phyloP scores from a whole-genome alignment of 352 stramenopile genomes.

The Globisporangium middletonii region DNA sequence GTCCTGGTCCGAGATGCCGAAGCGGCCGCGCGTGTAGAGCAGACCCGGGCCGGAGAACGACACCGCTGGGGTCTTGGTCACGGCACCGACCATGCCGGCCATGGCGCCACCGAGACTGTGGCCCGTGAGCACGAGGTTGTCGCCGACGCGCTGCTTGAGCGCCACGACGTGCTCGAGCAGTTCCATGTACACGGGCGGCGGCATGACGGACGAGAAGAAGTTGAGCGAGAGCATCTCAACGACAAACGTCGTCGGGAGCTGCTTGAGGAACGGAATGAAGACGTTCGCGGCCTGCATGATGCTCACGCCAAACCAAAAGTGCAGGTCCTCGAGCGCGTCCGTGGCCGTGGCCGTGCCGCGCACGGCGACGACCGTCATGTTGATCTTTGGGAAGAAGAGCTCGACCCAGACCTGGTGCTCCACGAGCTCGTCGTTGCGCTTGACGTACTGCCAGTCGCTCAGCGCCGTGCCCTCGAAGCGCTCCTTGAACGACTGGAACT shows the following conservation, averaged over 20 bases:
- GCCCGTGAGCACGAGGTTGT: slow-evolving; percentile 74
- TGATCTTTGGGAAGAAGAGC: slow-evolving; percentile 75
- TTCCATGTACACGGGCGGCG: slow-evolving; percentile 69
- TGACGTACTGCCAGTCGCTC: slow-evolving; percentile 67
- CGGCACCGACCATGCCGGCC: slow-evolving; percentile 79
- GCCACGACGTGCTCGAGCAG: slow-evolving; percentile 55
- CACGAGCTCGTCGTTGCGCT: slow-evolving; percentile 53
- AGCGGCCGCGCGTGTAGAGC: slow-evolving; percentile 75
- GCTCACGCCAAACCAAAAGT: slow-evolving; percentile 85
- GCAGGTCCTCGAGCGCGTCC: slow-evolving; percentile 80
- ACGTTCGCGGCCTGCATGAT: slow-evolving; percentile 85
- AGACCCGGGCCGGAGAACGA: slow-evolving; percentile 80
- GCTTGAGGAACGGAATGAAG: slow-evolving; percentile 83
- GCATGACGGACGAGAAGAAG: slow-evolving; percentile 61
- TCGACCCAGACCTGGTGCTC: slow-evolving; percentile 83
- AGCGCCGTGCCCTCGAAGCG: slow-evolving; percentile 79
- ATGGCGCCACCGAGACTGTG: slow-evolving; percentile 83
- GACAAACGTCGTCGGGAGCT: slow-evolving; percentile 70
- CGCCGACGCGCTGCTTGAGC: slow-evolving; percentile 58
- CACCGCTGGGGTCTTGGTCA: slow-evolving; percentile 70
- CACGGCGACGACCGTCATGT: slow-evolving; percentile 83
- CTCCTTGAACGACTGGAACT: slow-evolving; percentile 69
- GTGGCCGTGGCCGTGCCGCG: slow-evolving; percentile 76
- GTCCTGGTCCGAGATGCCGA: slow-evolving; percentile 57
- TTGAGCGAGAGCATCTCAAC: slow-evolving; percentile 82